Conservation (phyloP, 176 grass and related monocot genomes). For the Aegilops speltoides region DNA sequence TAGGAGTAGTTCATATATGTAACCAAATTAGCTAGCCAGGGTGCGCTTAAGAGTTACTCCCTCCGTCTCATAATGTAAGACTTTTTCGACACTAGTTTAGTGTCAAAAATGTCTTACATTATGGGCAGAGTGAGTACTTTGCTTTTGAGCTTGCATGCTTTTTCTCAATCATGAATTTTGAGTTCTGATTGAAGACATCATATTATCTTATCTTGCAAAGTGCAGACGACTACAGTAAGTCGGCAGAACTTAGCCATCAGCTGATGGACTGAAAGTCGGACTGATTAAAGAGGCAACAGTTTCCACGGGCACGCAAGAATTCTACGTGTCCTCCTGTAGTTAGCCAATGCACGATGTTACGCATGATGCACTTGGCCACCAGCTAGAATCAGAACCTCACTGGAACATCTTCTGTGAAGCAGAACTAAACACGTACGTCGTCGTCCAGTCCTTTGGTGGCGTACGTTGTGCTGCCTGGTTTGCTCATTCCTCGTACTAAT, state of each 20-base stretch:
- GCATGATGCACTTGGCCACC: background rate
- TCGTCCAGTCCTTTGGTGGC: background rate
- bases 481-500: background rate
- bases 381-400: background rate
- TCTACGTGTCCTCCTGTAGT: background rate
- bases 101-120: no score
- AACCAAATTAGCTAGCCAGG: no score
- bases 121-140: no score
- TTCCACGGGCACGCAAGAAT: background rate
- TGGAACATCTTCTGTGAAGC: background rate
- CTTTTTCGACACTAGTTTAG: no score
- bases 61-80: no score
- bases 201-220: background rate
- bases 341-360: background rate
- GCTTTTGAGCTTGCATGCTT: no score
- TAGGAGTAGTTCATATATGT: no score
- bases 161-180: background rate
- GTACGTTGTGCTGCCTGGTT: background rate
- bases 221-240: background rate
- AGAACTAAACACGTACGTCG: background rate
- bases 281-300: background rate
- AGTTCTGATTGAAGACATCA: no score
- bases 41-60: no score
- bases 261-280: background rate
- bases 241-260: background rate